These are phyloP conservation scores for Theileria parva DNA, from an alignment of 169 alveolate species.

Conservation along the genomic window DNA sequence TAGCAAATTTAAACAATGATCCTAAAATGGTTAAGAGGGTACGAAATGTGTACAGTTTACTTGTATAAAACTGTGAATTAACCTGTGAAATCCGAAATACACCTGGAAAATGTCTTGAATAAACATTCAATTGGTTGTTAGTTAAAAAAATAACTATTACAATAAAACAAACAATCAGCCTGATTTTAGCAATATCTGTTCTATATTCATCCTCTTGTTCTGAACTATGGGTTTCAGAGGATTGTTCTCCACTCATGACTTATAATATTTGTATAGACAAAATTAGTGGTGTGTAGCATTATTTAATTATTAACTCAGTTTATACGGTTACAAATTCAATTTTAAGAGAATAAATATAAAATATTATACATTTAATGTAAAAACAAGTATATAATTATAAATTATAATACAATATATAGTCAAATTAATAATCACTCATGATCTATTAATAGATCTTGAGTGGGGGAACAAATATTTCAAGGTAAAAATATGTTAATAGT, in stretches of 20 bases:
- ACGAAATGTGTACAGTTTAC: not conserved
- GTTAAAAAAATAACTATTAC: not conserved
- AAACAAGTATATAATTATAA: no score
- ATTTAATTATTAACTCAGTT: no score
- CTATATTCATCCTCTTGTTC: not conserved
- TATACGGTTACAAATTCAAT: no score
- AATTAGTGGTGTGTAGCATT: not conserved
- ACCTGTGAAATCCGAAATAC: not conserved
- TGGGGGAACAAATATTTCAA: not conserved
- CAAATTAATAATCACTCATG: not conserved
- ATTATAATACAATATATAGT: no score
- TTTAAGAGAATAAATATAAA: no score
- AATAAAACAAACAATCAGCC: not conserved
- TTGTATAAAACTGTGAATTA: not conserved
- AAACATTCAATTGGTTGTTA: not conserved
- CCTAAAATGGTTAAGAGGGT: not conserved
- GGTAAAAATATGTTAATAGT: not conserved
- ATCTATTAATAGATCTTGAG: not conserved
- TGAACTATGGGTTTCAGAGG: not conserved
- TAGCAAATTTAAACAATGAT: no score
- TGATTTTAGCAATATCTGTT: no score
- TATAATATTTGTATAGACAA: not conserved
- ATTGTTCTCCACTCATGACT: not conserved
- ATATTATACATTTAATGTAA: not conserved
- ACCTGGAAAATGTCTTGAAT: not conserved